Conservation (phyloP, 2,329 filamentous ascomycete species). For the Atkinsonella texensis region DNA sequence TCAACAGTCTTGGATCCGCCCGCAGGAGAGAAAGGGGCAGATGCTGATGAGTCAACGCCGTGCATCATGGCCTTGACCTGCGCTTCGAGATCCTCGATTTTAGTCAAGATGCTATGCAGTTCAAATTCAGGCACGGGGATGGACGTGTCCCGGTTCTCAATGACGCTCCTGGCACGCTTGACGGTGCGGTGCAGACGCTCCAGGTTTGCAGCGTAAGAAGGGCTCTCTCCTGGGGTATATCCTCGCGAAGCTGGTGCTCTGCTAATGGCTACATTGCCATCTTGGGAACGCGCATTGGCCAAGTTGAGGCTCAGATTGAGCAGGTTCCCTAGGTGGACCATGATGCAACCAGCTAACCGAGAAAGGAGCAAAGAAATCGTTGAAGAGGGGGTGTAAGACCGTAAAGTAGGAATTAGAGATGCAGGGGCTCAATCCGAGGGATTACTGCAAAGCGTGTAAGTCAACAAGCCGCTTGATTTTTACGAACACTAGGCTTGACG, state of each 20-base stretch:
- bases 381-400: too few relatives aligned
- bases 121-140: conserved; percentile 15
- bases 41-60: not conserved
- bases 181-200: conserved; percentile 9
- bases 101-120: conserved; percentile 16
- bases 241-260: not conserved
- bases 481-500: not conserved
- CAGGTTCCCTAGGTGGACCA: conserved; percentile 11
- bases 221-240: not conserved
- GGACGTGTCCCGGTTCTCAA: conserved; percentile 14
- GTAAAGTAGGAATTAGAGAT: too few relatives aligned
- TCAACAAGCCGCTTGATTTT: too few relatives aligned
- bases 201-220: conserved; percentile 8
- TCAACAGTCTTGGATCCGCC: not conserved
- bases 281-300: not conserved
- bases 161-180: conserved; percentile 12
- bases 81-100: conserved; percentile 16
- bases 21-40: not conserved
- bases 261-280: not conserved
- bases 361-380: not conserved
- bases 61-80: conserved; percentile 17
- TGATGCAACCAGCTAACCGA: not conserved
- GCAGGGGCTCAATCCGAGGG: too few relatives aligned
- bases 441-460: too few relatives aligned
- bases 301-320: conserved; percentile 7